These are phyloP conservation scores for Verticillium tricorpus DNA, from an alignment of 2,329 filamentous ascomycete species.

Conservation along the genomic window DNA sequence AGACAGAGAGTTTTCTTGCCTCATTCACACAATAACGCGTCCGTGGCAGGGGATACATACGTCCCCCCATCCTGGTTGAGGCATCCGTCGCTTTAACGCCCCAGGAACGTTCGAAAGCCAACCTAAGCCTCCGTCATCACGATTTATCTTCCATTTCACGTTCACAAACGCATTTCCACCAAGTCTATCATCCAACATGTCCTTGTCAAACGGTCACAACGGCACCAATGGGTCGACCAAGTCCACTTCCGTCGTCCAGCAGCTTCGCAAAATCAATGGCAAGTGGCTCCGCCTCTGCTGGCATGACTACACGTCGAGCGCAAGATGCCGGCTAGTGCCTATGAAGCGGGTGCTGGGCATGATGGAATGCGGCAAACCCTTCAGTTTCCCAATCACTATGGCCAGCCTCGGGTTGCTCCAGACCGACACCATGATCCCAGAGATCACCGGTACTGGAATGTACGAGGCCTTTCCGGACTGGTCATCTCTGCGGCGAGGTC, in stretches of 20 bases:
- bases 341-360: slow-evolving; percentile 48
- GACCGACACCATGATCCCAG: slow-evolving; percentile 54
- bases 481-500: slow-evolving; percentile 53
- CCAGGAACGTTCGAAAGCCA: background rate
- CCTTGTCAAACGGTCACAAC: background rate
- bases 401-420: slow-evolving; percentile 64
- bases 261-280: background rate
- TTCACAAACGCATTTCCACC: background rate
- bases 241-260: background rate
- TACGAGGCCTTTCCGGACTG: slow-evolving; percentile 65
- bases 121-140: background rate
- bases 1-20: background rate
- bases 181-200: background rate
- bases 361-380: slow-evolving; percentile 34
- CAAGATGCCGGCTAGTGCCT: slow-evolving; percentile 41
- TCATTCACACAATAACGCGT: background rate
- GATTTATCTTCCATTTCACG: background rate
- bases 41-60: background rate
- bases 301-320: background rate
- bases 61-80: background rate
- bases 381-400: slow-evolving; percentile 56
- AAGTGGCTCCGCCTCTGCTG: background rate
- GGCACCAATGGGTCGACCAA: background rate
- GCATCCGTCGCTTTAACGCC: background rate
- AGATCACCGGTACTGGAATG: slow-evolving; percentile 55